These are phyloP conservation scores for Hyphochytrium catenoides DNA, from an alignment of 352 stramenopile genomes.

Conservation along the genomic window DNA sequence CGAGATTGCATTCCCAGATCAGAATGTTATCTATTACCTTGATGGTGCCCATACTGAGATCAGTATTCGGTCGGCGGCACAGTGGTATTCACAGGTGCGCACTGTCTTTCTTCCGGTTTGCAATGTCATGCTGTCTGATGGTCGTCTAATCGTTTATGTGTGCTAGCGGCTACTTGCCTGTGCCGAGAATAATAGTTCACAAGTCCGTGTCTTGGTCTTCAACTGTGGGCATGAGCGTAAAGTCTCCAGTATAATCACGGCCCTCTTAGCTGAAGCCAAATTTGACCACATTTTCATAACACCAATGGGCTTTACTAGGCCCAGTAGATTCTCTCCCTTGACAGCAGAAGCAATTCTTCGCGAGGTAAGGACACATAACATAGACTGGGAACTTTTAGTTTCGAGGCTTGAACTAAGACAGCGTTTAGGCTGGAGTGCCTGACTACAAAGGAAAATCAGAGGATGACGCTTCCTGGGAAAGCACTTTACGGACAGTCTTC, in stretches of 20 bases:
- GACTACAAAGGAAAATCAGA: slow-evolving; percentile 14
- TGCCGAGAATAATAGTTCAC: slow-evolving; percentile 1
- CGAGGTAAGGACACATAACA: slow-evolving; percentile 13
- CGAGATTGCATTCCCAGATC: slow-evolving; percentile 14
- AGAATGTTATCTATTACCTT: slow-evolving; percentile 33
- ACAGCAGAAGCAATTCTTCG: slow-evolving; percentile 20
- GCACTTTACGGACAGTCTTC: slow-evolving; percentile 14
- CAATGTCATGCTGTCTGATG: too few relatives aligned
- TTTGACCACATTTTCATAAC: slow-evolving; percentile 54
- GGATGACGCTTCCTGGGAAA: slow-evolving; percentile 13
- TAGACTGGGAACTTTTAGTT: slow-evolving; percentile 16
- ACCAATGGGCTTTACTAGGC: slow-evolving; percentile 25
- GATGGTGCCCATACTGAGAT: slow-evolving; percentile 62
- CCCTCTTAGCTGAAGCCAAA: slow-evolving; percentile 22
- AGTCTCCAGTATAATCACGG: slow-evolving; percentile 28
- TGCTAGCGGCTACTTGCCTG: too few relatives aligned
- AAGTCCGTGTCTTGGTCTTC: slow-evolving; percentile 31
- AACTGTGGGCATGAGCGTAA: slow-evolving; percentile 58
- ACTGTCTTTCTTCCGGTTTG: too few relatives aligned
- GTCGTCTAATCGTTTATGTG: too few relatives aligned
- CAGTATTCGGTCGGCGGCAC: slow-evolving; percentile 35
- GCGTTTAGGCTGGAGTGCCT: slow-evolving; percentile 17
- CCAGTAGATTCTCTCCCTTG: slow-evolving; percentile 32
- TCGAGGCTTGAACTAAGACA: slow-evolving; percentile 14
- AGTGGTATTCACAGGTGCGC: slow-evolving; percentile 42